Evolutionary conservation across 768 basidiomycete genomes (phyloP).

Genomic region (Paxillus involutus): DNA sequence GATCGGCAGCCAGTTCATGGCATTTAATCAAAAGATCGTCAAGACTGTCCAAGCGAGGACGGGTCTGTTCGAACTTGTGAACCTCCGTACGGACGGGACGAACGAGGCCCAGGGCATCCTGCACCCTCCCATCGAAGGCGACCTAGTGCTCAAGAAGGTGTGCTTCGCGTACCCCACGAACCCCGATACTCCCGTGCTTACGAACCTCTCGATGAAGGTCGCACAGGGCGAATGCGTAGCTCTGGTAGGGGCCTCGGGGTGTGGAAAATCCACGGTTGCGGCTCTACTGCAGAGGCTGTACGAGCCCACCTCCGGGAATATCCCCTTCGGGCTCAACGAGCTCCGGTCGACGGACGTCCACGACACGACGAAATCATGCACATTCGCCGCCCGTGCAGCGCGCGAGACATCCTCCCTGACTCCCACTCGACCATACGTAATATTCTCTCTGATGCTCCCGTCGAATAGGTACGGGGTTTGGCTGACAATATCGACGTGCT

Average conservation of each 20-base stretch:
- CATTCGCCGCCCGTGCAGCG: conserved; percentile 77
- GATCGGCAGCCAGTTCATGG: no score
- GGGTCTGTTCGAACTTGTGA: no score
- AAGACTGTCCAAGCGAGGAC: no score
- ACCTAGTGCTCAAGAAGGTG: conserved; percentile 78
- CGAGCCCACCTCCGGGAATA: conserved; percentile 66
- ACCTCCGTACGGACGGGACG: no score
- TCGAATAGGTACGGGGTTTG: conserved; percentile 91
- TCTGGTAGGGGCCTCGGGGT: conserved; percentile 89
- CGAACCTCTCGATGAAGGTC: conserved; percentile 64
- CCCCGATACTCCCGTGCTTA: conserved; percentile 71
- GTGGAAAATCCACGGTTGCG: conserved; percentile 91
- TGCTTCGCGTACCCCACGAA: conserved; percentile 84
- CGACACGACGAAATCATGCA: conserved; percentile 81
- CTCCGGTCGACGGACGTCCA: conserved; percentile 61
- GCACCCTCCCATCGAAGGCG: no score
- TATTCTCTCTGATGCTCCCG: conserved; percentile 83
- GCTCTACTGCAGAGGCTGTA: conserved; percentile 87
- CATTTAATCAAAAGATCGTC: no score
- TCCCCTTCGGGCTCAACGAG: conserved; percentile 55
- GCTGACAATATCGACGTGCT: conserved; percentile 84
- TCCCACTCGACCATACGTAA: conserved; percentile 64
- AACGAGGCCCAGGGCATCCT: no score
- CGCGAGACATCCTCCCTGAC: conserved; percentile 57
- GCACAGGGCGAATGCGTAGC: conserved; percentile 83